Evolutionary conservation across 208 protist genomes (phyloP), one percentile per base, ranked within the genome.

Genomic region (Wallacemonas sp.): DNA sequence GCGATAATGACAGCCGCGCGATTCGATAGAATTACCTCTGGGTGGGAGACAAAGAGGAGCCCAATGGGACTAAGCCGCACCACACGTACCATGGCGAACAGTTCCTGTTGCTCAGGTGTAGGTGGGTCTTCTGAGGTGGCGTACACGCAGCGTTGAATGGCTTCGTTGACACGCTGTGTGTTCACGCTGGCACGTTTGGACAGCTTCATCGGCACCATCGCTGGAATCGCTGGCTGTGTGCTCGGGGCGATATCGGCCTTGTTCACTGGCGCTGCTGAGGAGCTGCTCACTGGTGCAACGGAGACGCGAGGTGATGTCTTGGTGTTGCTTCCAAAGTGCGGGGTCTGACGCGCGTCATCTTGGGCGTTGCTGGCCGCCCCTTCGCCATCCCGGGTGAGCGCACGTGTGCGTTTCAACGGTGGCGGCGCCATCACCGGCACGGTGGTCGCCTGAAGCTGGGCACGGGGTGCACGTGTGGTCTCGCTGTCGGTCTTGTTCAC

Each of bases 1-100:
- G 84, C 86, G 53, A 75, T 84, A 54, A 91, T 72, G 19, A 95
- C 80, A 21, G 75, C 78, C 5, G 80, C 84, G 21, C 83, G 80
- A 61, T 91, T 95, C 8, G 89, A 91, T 30, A 92, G 68, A 9
- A 77, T 77, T n/a, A 95, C 72, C 46, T 92, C 83, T 2, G 84
- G 89, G 66, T 95, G 85, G 15, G 65, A 74, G 27, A 76, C 51
- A 66, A 91, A 95, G 5, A 92, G 72, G 12, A 47, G 56, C 9
- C 79, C 85, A 22, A 89, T 75, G 17, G 70, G 62, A 26, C 74
- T 86, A 38, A 69, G 74, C 67, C 65, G 72, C 26, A 92, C 60
- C 12, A 70, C 70, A 15, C 68, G 54, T n/a, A 86, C 76, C 24
- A 83, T 65, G 39, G 79, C 71, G 42, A 70, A 86, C 79, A 86